Evolutionary conservation across 2,329 filamentous ascomycete species (phyloP).

Genomic region (Hypomyces rosellus): DNA sequence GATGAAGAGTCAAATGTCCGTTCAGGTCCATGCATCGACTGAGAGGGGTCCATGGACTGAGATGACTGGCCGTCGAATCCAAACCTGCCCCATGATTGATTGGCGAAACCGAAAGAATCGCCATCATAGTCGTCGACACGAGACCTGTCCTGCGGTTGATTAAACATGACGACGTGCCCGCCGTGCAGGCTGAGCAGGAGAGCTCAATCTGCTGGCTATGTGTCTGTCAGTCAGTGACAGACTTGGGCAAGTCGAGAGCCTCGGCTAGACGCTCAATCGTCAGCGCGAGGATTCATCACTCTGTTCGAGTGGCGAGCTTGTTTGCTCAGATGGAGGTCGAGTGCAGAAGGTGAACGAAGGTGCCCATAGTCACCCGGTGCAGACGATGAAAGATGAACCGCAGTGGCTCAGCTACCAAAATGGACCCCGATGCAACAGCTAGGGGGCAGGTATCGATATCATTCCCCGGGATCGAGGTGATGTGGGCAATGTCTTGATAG

Average conservation of each 20-base stretch:
- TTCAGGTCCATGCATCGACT: constrained; percentile 20
- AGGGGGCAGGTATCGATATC: constrained; percentile 13
- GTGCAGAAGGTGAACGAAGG: constrained; percentile 27
- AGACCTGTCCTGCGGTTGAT: constrained; percentile 27
- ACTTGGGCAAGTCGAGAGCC: constrained; percentile 34
- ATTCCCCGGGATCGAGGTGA: constrained; percentile 17
- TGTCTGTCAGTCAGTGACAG: constrained; percentile 30
- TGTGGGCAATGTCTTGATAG: constrained; percentile 17
- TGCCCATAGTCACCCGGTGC: constrained; percentile 31
- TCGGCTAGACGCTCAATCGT: constrained; percentile 29
- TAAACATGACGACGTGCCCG: constrained; percentile 32
- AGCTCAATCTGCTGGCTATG: constrained; percentile 28
- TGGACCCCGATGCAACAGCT: constrained; percentile 8
- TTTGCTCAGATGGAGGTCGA: constrained; percentile 26
- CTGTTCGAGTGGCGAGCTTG: constrained; percentile 26
- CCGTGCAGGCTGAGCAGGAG: constrained; percentile 25
- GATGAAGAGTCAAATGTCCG: constrained; percentile 22
- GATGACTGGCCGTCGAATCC: constrained; percentile 18
- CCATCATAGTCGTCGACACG: constrained; percentile 24
- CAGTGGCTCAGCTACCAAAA: constrained; percentile 7
- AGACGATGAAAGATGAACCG: constrained; percentile 7
- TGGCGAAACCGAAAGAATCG: constrained; percentile 25
- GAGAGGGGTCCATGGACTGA: constrained; percentile 17
- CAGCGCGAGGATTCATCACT: constrained; percentile 32
- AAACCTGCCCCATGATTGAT: constrained; percentile 3